Percentiles rank a stretch among this genome's conserved stretches.
These are phyloP conservation scores for Cicer pinnatifidum DNA, from an alignment of 306 rosid genomes.

Conservation along the genomic window DNA sequence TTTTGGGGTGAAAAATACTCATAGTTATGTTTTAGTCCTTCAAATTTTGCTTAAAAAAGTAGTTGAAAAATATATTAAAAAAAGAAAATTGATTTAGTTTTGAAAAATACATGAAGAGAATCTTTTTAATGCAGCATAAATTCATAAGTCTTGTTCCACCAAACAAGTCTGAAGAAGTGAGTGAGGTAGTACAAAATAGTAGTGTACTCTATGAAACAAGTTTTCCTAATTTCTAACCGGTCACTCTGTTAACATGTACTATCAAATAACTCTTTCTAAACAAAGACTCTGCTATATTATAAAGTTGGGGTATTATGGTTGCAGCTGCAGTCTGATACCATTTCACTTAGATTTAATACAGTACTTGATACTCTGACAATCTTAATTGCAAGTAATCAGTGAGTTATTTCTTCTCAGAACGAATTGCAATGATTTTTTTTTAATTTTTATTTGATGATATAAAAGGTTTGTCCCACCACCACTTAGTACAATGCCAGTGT, in stretches of 20 bases:
- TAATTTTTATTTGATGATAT: conserved; percentile 13
- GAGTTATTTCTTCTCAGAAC: conserved; percentile 40
- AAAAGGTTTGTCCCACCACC: conserved; percentile 48
- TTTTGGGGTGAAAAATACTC: no score
- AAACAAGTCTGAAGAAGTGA: conserved; percentile 5
- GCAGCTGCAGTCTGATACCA: conserved; percentile 42
- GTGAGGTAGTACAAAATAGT: conserved; percentile 1
- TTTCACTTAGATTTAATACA: conserved; percentile 26
- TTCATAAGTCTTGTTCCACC: not conserved
- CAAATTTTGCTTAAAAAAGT: no score
- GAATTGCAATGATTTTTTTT: conserved; percentile 22
- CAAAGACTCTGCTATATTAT: conserved; percentile 30
- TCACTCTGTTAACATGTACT: conserved; percentile 17
- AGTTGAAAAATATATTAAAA: not conserved
- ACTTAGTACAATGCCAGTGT: conserved; percentile 28
- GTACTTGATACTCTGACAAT: conserved; percentile 29
- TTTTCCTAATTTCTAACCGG: conserved; percentile 5
- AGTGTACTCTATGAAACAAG: conserved; percentile 3
- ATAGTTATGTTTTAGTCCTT: no score
- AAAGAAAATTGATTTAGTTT: not conserved
- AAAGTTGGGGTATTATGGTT: conserved; percentile 43
- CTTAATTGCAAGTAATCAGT: conserved; percentile 44
- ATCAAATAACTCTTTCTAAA: conserved; percentile 38
- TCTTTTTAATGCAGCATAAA: conserved; percentile 22
- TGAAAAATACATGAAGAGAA: not conserved